Base-by-base conservation (phyloP, 371 early-diverging fungal species). In the Chytridiales sp. region DNA sequence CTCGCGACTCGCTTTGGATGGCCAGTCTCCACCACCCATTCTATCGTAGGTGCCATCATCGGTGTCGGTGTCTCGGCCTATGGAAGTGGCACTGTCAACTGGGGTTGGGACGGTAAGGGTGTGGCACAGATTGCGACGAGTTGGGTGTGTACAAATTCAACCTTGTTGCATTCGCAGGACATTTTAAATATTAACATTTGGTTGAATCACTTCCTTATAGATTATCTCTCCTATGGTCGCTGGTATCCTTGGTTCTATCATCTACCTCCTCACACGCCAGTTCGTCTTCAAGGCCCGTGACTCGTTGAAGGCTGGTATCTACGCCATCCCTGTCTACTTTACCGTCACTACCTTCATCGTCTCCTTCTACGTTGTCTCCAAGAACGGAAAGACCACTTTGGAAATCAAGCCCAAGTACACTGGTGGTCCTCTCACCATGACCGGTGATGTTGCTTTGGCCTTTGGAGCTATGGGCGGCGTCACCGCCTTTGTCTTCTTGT, bases 31-130 rank as follows among this genome's bases (percentile, higher is more conserved):
- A 82, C 83, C 36, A 83, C 85, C 3, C 85, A 85, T 68, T 83
- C 90, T 35, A 87, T 94, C 57, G 87, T 91, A 29, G 93, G 91
- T 59, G 94, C 90, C 31, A 72, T 91, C 56, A 75, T 82, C 53
- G 91, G 93, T 57, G 76, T 80, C 17, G 93, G 90, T 52, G 85
- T 93, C 47, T 74, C 89, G 57, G 85, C 81, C 0, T 88, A 81
- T 49, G 93, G 93, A 47, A 61, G 67, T 26, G 49, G 53, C n/a
- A 69, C 82, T 31, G 84, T 92, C 47, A 67, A 78, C 61, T 93
- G 93, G 92, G 72, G 68, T 17, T 89, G 79, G 73, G 49, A 66
- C 34, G 74, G 34, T 26, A 43, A 43, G 42, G 57, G 57, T 17
- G 57, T 57, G 24, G 1, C 35, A 11, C 47, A 79, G 55, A 90